Evolutionary conservation across 352 stramenopile species (phyloP), one percentile per base, ranked within the genome.

Genomic region (Pythium brachiatum): DNA sequence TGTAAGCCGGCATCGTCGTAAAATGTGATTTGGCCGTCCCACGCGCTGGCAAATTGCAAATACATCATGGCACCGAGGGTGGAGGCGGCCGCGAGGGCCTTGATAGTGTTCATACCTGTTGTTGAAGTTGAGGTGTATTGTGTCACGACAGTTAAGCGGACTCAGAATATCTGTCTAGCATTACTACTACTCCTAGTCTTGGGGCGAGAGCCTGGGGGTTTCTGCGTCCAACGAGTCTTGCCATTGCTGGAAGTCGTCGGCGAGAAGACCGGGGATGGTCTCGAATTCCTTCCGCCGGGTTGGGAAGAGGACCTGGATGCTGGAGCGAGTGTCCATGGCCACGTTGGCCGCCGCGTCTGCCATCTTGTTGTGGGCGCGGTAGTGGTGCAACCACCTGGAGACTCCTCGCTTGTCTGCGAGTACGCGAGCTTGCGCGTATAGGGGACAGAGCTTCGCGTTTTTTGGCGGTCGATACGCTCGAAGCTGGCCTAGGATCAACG

Each of bases 361-460:
- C 44, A 63, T 63, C 16, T 63, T 62, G 55, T 62, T 62, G 55
- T 23, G 39, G 1, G 43, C 43, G 0, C 55, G 25, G 16, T 20
- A 23, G n/a, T 62, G 55, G 25, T 63, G 57, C 0, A 41, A 44
- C 57, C 57, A 63, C 31, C 20, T 2, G 7, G 13, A 5, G 0
- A 63, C 46, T 0, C 21, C 18, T 2, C 36, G 7, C 15, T n/a
- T 8, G 18, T 63, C 57, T 7, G 57, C 57, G 11, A 63, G 46
- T 6, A 41, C 9, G 3, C 55, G 15, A 5, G 55, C 43, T 13
- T 38, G 3, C 9, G n/a, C 36, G 38, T 60, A 60, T 4, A 52
- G 25, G 3, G 38, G 15, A 1, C 8, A 36, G 1, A 59, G 53
- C 25, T 20, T 23, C 2, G 11, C 4, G 15, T 38, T 7, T 16